Percentiles rank a stretch among this genome's conserved stretches.
phyloP scores from a whole-genome alignment of 331 rosid species.

The Quercus lobata region DNA sequence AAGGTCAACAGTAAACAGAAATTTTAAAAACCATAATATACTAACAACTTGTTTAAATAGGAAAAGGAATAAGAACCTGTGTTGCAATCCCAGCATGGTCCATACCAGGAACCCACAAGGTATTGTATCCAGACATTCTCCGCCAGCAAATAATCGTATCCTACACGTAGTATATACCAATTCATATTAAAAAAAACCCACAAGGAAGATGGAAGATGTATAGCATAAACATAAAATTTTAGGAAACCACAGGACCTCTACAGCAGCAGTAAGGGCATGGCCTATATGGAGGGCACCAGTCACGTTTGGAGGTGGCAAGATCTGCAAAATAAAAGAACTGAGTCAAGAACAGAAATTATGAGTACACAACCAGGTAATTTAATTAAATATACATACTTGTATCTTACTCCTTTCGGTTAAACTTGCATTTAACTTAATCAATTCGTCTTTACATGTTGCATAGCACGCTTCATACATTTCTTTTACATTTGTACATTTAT shows the following conservation, averaged over 20 bases:
- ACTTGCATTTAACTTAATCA: background rate
- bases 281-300: constrained; percentile 98
- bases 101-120: constrained; percentile 96
- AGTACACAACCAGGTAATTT: background rate
- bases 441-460: background rate
- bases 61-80: constrained; percentile 50
- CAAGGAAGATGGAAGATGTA: constrained; percentile 4
- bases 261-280: constrained; percentile 91
- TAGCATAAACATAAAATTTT: constrained; percentile 9
- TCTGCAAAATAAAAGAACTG: constrained; percentile 40
- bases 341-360: background rate
- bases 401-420: too few species aligned
- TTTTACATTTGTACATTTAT: background rate
- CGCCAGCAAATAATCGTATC: constrained; percentile 92
- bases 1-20: background rate
- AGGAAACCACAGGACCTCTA: constrained; percentile 52
- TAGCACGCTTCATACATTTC: background rate
- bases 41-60: background rate
- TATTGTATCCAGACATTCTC: constrained; percentile 89
- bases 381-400: too few species aligned
- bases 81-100: constrained; percentile 99
- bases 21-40: background rate
- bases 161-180: constrained; percentile 36
- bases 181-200: background rate
- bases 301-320: constrained; percentile 92